phyloP scores from a whole-genome alignment of 345 rosid genomes.

The Pseudoturritis turrita region DNA sequence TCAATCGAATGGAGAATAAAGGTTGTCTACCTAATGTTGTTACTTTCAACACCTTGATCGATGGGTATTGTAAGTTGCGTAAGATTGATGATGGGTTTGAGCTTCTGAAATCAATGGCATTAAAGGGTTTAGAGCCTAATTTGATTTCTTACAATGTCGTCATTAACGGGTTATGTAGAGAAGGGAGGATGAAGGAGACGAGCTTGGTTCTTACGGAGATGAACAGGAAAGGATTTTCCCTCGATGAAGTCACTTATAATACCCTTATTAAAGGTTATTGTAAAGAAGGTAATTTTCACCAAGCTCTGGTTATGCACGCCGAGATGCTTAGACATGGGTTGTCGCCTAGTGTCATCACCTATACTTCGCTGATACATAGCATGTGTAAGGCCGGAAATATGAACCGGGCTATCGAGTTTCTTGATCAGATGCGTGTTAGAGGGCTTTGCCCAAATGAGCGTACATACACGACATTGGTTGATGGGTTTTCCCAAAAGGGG shows the following conservation, averaged over 20 bases:
- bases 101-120: conserved; percentile 52
- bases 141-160: conserved; percentile 74
- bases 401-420: conserved; percentile 70
- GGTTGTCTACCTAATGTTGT: conserved; percentile 83
- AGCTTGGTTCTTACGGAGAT: conserved; percentile 50
- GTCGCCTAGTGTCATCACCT: conserved; percentile 76
- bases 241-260: conserved; percentile 77
- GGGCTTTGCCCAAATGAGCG: conserved; percentile 70
- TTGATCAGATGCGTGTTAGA: conserved; percentile 80
- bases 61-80: conserved; percentile 57
- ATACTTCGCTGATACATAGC: conserved; percentile 71
- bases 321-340: conserved; percentile 77
- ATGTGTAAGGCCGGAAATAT: conserved; percentile 85
- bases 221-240: conserved; percentile 49
- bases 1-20: conserved; percentile 56
- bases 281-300: conserved; percentile 70
- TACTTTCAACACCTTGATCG: conserved; percentile 71
- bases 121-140: conserved; percentile 69
- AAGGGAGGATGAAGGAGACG: conserved; percentile 76
- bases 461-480: conserved; percentile 75
- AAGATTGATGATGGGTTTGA: conserved; percentile 55
- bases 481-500: conserved; percentile 78
- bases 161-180: conserved; percentile 70
- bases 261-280: conserved; percentile 83
- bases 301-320: conserved; percentile 69